Evolutionary conservation across 2,329 filamentous ascomycete species (phyloP).

Genomic region (Microascus cirrosus): DNA sequence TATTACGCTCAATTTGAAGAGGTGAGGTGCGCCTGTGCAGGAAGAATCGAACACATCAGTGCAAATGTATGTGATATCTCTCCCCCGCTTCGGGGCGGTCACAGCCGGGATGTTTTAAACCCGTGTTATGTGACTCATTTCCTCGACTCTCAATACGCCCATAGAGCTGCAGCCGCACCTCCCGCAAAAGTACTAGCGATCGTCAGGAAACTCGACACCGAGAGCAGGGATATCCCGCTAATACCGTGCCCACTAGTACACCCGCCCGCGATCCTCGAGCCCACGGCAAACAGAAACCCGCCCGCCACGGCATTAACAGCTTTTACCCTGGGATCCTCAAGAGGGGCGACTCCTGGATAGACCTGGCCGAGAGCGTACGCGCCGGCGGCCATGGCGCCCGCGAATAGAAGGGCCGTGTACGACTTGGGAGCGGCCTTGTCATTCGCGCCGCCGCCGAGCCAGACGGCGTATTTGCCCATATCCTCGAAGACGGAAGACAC

Average conservation of each 20-base stretch:
- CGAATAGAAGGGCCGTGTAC: conserved; percentile 37
- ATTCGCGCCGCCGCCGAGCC: conserved; percentile 19
- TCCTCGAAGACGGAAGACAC: conserved; percentile 53
- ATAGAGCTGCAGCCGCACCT: conserved; percentile 21
- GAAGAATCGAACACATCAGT: not conserved
- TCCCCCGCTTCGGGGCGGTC: not conserved
- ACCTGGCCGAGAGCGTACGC: conserved; percentile 25
- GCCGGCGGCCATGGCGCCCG: conserved; percentile 35
- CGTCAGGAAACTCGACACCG: conserved; percentile 49
- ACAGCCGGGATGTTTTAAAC: not conserved
- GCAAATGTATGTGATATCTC: not conserved
- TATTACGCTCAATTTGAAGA: not conserved
- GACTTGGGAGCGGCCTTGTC: conserved; percentile 15
- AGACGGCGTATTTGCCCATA: conserved; percentile 41
- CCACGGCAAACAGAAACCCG: conserved; percentile 46
- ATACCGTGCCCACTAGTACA: conserved; percentile 62
- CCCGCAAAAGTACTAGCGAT: conserved; percentile 46
- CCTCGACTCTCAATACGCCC: conserved; percentile 8
- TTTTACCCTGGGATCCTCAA: conserved; percentile 16
- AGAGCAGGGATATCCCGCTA: conserved; percentile 53
- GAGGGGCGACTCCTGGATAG: conserved; percentile 16
- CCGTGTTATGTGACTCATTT: not conserved
- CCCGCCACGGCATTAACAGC: conserved; percentile 34
- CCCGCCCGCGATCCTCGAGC: conserved; percentile 51
- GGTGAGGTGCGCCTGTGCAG: not conserved